Base-by-base conservation (phyloP, 352 stramenopile species). In the Phytophthora quininea region DNA sequence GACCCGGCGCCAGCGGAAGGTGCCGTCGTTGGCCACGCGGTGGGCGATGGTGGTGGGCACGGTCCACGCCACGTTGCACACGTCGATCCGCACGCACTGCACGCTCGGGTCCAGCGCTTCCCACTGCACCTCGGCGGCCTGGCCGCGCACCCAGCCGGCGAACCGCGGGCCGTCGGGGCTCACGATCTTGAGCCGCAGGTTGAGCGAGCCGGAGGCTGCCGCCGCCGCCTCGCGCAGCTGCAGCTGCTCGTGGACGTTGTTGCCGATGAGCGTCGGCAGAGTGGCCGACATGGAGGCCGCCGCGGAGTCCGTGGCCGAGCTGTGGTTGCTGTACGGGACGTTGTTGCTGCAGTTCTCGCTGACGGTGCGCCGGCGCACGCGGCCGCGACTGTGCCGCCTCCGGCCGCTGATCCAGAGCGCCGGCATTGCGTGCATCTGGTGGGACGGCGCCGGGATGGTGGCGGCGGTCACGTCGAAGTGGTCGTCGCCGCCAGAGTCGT, bases 11-110 rank as follows among this genome's bases (percentile, higher is more conserved):
- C 88, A 96, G 52, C 84, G 71, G 63, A 86, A 91, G 19, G 64
- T 74, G 58, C 88, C 88, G 47, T 91, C 77, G 69, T 94, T 93
- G 2, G 75, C 70, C 61, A 88, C 86, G 35, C 78, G 70, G 43
- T 82, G 73, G 51, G 86, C 79, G 56, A 94, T 94, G 31, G 82
- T 91, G 15, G 88, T 93, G 14, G 86, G 86, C 48, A 92, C 86
- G 19, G 78, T 79, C 88, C 88, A 96, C 51, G 77, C 80, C 59
- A 90, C 79, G 58, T 96, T 93, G 73, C 88, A 96, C 67, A 96
- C 86, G 71, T 96, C 88, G 54, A 96, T 92, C 40, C 86, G 86
- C 64, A 96, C 86, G 58, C 65, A 84, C 51, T 84, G 64, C 29
- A 95, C 80, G 54, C 72, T 80, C 45, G 80, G 79, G 67, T 95